Conservation (phyloP, 805 yeast species). For the Nakazawaea pomicola region DNA sequence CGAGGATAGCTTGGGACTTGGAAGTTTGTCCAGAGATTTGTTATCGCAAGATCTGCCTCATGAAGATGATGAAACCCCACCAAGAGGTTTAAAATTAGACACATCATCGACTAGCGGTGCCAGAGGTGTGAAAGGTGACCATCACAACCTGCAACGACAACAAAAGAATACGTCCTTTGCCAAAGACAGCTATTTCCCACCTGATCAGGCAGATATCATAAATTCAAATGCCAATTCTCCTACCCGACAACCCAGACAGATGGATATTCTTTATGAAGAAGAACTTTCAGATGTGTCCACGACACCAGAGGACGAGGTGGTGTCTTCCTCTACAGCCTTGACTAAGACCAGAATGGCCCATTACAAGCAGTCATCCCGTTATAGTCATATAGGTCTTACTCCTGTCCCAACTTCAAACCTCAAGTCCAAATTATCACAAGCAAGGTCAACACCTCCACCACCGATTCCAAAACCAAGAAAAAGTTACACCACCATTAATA, state of each 20-base stretch:
- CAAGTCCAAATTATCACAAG: not conserved
- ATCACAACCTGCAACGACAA: too few species aligned
- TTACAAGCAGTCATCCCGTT: conserved; percentile 9
- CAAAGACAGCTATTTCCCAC: conserved; percentile 1
- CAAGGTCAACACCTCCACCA: conserved; percentile 1
- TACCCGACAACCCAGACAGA: conserved; percentile 2
- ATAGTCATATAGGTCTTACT: conserved; percentile 8
- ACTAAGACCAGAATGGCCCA: conserved; percentile 1
- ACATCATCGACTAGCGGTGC: too few species aligned
- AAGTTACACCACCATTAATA: too few species aligned
- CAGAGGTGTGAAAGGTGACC: too few species aligned
- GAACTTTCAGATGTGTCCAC: not conserved
- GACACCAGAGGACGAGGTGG: not conserved
- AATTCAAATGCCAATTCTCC: conserved; percentile 11
- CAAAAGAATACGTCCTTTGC: too few species aligned
- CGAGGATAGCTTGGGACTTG: conserved; percentile 11
- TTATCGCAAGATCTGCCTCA: not conserved
- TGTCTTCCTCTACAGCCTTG: not conserved
- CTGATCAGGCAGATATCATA: conserved; percentile 9
- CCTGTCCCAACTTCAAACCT: not conserved
- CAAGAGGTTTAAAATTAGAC: not conserved
- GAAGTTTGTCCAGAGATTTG: conserved; percentile 7
- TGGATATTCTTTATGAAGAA: conserved; percentile 13
- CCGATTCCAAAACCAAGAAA: conserved; percentile 11
- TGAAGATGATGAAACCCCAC: too few species aligned